Conservation (phyloP, 768 basidiomycete species). For the Crassisporium funariophilum region DNA sequence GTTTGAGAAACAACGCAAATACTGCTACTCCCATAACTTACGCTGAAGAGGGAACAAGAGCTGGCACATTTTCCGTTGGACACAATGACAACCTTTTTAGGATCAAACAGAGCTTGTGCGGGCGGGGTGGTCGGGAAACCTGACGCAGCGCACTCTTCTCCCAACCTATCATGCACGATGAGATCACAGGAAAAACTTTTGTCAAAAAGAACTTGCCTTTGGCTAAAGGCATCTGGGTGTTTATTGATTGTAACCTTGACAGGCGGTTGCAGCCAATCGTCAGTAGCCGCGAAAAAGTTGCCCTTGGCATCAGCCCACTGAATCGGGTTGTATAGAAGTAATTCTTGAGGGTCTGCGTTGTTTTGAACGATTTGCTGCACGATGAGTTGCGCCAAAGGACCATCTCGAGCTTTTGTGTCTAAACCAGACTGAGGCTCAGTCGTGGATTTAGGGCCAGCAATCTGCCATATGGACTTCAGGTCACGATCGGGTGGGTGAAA, state of each 20-base stretch:
- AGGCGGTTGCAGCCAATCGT: conserved; percentile 52
- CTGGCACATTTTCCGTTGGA: conserved; percentile 60
- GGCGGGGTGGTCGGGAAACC: conserved; percentile 38
- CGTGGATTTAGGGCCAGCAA: conserved; percentile 53
- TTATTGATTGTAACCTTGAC: conserved; percentile 51
- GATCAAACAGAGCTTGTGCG: conserved; percentile 48
- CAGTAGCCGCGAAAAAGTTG: conserved; percentile 39
- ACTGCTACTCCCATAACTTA: conserved; percentile 27
- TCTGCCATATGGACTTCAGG: conserved; percentile 27
- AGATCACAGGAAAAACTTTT: not conserved
- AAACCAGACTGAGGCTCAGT: conserved; percentile 60
- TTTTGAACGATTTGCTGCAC: conserved; percentile 42
- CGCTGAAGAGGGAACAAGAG: conserved; percentile 50
- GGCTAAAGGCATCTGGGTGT: conserved; percentile 51
- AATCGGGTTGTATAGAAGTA: conserved; percentile 51
- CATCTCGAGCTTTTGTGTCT: conserved; percentile 51
- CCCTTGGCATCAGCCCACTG: conserved; percentile 51
- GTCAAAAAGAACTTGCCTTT: conserved; percentile 32
- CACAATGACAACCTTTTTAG: conserved; percentile 54
- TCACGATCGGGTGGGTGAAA: not conserved
- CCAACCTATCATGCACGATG: conserved; percentile 32
- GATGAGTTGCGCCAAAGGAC: conserved; percentile 53
- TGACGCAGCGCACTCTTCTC: conserved; percentile 41
- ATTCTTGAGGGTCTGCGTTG: conserved; percentile 44
- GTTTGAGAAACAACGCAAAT: not conserved